phyloP scores from a whole-genome alignment of 805 yeast species.

The Wickerhamomyces alni region DNA sequence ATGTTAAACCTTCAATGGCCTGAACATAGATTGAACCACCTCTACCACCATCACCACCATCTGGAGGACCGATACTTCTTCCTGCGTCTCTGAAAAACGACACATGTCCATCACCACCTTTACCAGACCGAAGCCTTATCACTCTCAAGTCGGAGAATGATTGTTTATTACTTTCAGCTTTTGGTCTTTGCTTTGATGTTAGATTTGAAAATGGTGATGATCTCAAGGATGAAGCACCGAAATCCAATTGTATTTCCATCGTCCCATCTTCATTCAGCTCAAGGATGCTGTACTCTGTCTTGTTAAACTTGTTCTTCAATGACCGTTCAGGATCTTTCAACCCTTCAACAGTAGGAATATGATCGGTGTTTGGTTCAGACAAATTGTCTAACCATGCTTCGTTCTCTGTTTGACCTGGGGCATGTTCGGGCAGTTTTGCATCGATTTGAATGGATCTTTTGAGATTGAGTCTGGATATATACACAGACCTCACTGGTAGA shows the following conservation, averaged over 20 bases:
- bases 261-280: slow-evolving; percentile 4
- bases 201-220: slow-evolving; percentile 34
- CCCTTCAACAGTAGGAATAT: neutral
- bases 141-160: slow-evolving; percentile 61
- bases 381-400: slow-evolving; percentile 34
- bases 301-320: neutral
- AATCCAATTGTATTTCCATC: neutral
- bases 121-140: slow-evolving; percentile 65
- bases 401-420: slow-evolving; percentile 37
- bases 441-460: neutral
- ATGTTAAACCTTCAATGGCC: slow-evolving; percentile 66
- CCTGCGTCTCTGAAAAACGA: slow-evolving; percentile 87
- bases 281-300: neutral
- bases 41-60: slow-evolving; percentile 97
- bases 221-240: slow-evolving; percentile 6
- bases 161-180: slow-evolving; percentile 31
- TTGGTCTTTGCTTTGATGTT: slow-evolving; percentile 33
- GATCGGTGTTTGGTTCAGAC: slow-evolving; percentile 3
- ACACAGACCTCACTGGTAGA: too few relatives aligned
- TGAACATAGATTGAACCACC: slow-evolving; percentile 87
- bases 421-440: slow-evolving; percentile 26
- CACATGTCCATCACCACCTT: slow-evolving; percentile 84
- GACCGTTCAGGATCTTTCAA: slow-evolving; percentile 1
- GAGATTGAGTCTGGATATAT: neutral
- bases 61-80: slow-evolving; percentile 85